Evolutionary conservation across 1,284 basidiomycete genomes (phyloP).

Genomic region (Melampsora abietis-canadensis): DNA sequence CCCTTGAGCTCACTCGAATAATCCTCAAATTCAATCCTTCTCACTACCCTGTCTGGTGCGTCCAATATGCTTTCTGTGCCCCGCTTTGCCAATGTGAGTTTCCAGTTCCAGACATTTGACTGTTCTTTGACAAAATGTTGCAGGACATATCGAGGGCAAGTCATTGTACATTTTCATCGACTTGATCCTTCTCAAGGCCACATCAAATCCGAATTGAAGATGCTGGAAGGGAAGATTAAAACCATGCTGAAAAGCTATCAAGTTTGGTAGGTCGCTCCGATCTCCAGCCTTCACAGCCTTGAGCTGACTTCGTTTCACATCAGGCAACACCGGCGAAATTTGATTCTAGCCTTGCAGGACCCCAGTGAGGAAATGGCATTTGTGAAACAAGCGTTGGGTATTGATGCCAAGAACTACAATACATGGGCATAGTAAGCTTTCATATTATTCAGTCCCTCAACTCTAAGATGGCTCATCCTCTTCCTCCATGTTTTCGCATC

Average conservation of each 20-base stretch:
- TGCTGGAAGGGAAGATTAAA: conserved; percentile 79
- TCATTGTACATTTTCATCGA: conserved; percentile 60
- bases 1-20: conserved; percentile 75
- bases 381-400: conserved; percentile 65
- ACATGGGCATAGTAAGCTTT: conserved; percentile 72
- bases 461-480: background rate
- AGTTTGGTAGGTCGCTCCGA: conserved; percentile 65
- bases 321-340: conserved; percentile 79
- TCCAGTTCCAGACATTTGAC: conserved; percentile 21
- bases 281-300: background rate
- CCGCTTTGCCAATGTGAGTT: conserved; percentile 47
- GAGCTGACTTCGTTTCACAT: background rate
- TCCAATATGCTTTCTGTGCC: background rate
- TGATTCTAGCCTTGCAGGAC: conserved; percentile 59
- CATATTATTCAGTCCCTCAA: background rate
- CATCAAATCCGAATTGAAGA: conserved; percentile 68
- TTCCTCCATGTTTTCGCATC: background rate
- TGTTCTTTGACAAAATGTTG: background rate
- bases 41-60: conserved; percentile 88
- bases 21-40: conserved; percentile 84
- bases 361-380: conserved; percentile 71
- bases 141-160: conserved; percentile 90
- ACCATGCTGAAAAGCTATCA: conserved; percentile 87
- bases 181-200: conserved; percentile 59
- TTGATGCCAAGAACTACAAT: conserved; percentile 89